Evolutionary conservation across 2,329 filamentous ascomycete species (phyloP).

Genomic region (Cucurbitaria berberidis): DNA sequence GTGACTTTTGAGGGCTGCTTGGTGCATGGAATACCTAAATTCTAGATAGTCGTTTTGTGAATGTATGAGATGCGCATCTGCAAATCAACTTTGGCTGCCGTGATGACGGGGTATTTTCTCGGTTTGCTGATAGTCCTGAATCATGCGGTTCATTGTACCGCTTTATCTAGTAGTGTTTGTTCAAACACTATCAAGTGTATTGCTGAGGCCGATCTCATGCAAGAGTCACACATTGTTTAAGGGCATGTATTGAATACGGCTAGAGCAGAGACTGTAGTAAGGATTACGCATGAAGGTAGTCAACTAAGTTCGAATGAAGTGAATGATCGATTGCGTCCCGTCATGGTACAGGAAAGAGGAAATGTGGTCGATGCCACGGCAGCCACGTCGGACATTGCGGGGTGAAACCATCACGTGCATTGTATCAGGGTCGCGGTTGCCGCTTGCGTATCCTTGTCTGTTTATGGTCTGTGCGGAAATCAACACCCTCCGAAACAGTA

Average conservation of each 20-base stretch:
- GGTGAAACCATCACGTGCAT: constrained; percentile 16
- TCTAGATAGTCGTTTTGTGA: constrained; percentile 9
- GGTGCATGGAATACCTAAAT: neutral
- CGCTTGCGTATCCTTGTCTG: constrained; percentile 33
- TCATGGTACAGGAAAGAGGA: neutral
- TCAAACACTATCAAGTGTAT: too few species aligned
- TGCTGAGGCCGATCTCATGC: too few species aligned
- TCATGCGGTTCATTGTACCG: neutral
- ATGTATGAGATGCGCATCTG: constrained; percentile 17
- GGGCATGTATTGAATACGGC: too few species aligned
- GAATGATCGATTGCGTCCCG: neutral
- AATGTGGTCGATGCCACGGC: constrained; percentile 3
- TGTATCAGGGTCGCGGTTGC: constrained; percentile 29
- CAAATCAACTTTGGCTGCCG: neutral
- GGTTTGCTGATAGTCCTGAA: neutral
- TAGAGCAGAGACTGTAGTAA: too few species aligned
- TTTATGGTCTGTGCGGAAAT: constrained; percentile 33
- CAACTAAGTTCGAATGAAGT: neutral
- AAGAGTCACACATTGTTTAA: too few species aligned
- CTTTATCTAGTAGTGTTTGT: neutral
- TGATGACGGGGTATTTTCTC: neutral
- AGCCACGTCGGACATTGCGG: constrained; percentile 6
- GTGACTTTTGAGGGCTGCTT: neutral
- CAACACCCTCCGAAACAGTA: constrained; percentile 22
- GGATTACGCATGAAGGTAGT: neutral